phyloP scores from a whole-genome alignment of 768 basidiomycete species.

The Phylloporus arenicola region DNA sequence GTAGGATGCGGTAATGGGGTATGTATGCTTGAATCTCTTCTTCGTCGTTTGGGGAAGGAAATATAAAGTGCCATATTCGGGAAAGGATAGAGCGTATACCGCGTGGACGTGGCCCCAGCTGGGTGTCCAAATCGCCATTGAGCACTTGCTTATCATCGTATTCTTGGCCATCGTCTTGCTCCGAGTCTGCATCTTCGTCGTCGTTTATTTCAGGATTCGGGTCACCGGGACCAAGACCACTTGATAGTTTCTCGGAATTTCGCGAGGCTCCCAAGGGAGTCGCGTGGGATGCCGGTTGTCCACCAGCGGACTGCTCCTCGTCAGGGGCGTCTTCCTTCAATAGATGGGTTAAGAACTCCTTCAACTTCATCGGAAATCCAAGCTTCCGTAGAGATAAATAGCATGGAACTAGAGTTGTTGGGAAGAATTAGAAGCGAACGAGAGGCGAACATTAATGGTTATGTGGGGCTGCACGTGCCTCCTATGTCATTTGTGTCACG shows the following conservation, averaged over 20 bases:
- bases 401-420: conserved; percentile 4
- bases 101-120: neutral
- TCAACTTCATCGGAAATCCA: conserved; percentile 12
- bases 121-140: neutral
- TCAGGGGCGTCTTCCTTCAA: conserved; percentile 12
- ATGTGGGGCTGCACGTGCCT: neutral
- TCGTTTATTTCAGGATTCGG: neutral
- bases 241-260: neutral
- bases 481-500: neutral
- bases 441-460: no score
- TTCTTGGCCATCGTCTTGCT: conserved; percentile 12
- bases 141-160: neutral
- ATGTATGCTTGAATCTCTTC: conserved; percentile 32
- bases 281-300: neutral
- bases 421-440: neutral
- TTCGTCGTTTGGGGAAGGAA: conserved; percentile 19
- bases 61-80: conserved; percentile 5
- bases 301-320: conserved; percentile 7
- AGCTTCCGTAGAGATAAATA: neutral
- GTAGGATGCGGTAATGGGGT: conserved; percentile 58
- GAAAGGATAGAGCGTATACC: conserved; percentile 3
- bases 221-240: neutral
- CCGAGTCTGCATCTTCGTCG: conserved; percentile 1
- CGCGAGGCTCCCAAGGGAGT: neutral
- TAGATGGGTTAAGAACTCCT: conserved; percentile 2